Evolutionary conservation across 495 filamentous ascomycete genomes (phyloP).

Genomic region (Geoglossum glabrum): DNA sequence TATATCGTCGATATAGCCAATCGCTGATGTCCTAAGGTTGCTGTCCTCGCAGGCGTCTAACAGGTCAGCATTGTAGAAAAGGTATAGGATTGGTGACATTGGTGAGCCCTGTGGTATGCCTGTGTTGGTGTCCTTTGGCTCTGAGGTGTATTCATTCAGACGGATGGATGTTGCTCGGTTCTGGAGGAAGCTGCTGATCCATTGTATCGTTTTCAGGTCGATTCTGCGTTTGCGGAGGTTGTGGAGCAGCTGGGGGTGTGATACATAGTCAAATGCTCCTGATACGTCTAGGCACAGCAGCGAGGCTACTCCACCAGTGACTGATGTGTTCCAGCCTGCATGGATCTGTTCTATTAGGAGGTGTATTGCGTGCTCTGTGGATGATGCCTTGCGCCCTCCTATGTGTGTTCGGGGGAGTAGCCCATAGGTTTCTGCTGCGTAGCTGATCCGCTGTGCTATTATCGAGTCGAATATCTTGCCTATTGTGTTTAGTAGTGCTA

Average conservation of each 20-base stretch:
- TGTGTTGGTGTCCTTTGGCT: background rate
- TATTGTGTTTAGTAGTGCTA: constrained; percentile 15
- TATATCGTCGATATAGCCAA: constrained; percentile 5
- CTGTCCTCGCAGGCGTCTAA: constrained; percentile 1
- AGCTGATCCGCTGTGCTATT: constrained; percentile 5
- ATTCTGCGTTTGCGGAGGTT: constrained; percentile 11
- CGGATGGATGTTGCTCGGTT: constrained; percentile 1
- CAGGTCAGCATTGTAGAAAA: constrained; percentile 12
- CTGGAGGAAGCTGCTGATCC: constrained; percentile 5
- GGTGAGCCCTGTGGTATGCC: constrained; percentile 12
- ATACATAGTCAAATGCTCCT: constrained; percentile 19
- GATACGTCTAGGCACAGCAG: constrained; percentile 11
- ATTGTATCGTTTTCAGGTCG: background rate
- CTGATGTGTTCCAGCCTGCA: too few relatives aligned
- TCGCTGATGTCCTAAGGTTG: background rate
- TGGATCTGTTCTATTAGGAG: constrained; percentile 8
- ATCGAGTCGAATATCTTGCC: constrained; percentile 13
- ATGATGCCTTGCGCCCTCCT: constrained; percentile 9
- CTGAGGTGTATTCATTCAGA: background rate
- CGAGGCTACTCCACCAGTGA: too few relatives aligned
- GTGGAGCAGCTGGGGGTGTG: constrained; percentile 10
- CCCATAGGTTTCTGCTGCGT: too few relatives aligned
- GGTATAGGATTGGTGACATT: constrained; percentile 12
- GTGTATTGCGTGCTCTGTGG: constrained; percentile 11
- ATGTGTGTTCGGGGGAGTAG: constrained; percentile 6